Conservation (phyloP, 2,329 filamentous ascomycete species). For the Diplocarpon rosae region DNA sequence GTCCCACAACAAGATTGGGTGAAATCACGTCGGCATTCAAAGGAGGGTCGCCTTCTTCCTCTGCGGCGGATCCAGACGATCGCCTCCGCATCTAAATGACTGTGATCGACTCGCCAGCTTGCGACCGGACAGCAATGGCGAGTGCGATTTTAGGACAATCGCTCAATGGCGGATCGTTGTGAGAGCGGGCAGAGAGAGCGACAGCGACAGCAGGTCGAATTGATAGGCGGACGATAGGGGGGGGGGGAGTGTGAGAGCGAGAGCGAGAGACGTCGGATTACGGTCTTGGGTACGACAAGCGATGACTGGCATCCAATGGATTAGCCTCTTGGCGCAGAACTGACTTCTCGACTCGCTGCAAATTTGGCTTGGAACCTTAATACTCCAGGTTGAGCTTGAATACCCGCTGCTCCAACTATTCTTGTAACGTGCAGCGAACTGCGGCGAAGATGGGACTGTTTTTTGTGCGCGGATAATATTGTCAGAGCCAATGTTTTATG, state of each 20-base stretch:
- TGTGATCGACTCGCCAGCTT: conserved; percentile 16
- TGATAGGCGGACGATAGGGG: background rate
- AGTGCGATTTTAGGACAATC: too few species aligned
- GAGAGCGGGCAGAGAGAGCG: conserved; percentile 3
- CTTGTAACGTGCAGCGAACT: background rate
- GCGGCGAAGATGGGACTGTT: background rate
- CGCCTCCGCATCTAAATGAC: conserved; percentile 28
- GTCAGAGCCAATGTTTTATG: conserved; percentile 7
- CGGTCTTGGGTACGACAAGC: background rate
- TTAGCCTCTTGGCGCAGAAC: too few species aligned
- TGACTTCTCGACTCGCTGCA: too few species aligned
- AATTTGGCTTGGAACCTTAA: too few species aligned
- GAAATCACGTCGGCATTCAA: conserved; percentile 17
- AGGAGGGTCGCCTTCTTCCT: conserved; percentile 26
- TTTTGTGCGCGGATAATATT: background rate
- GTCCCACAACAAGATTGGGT: conserved; percentile 9
- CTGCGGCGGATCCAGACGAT: conserved; percentile 27
- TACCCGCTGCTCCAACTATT: too few species aligned
- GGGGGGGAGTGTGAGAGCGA: background rate
- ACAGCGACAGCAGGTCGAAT: background rate
- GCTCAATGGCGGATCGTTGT: too few species aligned
- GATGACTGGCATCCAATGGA: background rate
- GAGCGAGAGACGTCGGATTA: background rate
- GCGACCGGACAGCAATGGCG: conserved; percentile 12
- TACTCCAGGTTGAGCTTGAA: too few species aligned